Evolutionary conservation across 1,284 basidiomycete genomes (phyloP).

Genomic region (Ceratobasidium theobromae): DNA sequence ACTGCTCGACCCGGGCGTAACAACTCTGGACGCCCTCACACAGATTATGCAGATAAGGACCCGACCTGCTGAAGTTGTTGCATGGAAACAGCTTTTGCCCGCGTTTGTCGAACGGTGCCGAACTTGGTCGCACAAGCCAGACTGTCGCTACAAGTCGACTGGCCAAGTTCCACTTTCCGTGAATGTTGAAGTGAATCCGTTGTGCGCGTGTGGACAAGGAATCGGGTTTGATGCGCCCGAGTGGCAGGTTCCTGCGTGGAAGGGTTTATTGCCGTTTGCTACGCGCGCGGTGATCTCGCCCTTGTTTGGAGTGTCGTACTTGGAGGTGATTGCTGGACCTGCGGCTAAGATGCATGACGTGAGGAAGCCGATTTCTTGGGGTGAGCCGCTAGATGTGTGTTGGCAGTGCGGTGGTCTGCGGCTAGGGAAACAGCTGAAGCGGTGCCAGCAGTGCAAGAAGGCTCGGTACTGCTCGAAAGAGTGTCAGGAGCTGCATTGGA

Average conservation of each 20-base stretch:
- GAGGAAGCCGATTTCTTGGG: not conserved
- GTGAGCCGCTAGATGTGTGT: not conserved
- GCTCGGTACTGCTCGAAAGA: conserved; percentile 8
- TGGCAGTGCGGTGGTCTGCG: not conserved
- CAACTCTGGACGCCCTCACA: no score
- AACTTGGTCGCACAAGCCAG: conserved; percentile 3
- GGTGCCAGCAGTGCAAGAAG: conserved; percentile 11
- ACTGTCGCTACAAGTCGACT: not conserved
- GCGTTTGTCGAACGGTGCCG: not conserved
- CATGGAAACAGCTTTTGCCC: not conserved
- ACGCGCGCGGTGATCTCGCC: conserved; percentile 9
- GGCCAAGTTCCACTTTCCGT: not conserved
- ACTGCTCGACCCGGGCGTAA: no score
- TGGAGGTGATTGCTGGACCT: not conserved
- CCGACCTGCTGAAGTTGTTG: not conserved
- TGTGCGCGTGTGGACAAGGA: not conserved
- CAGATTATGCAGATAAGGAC: no score
- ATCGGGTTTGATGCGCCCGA: not conserved
- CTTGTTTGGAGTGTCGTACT: not conserved
- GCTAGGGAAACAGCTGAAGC: not conserved
- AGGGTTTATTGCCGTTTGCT: not conserved
- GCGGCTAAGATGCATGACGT: not conserved
- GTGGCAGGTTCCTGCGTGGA: conserved; percentile 1
- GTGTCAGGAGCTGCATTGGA: conserved; percentile 21
- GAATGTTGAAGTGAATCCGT: not conserved